Percentiles rank a stretch among this genome's conserved stretches.
Evolutionary conservation across 768 basidiomycete genomes (phyloP).

Genomic region (Amanita rimosa): DNA sequence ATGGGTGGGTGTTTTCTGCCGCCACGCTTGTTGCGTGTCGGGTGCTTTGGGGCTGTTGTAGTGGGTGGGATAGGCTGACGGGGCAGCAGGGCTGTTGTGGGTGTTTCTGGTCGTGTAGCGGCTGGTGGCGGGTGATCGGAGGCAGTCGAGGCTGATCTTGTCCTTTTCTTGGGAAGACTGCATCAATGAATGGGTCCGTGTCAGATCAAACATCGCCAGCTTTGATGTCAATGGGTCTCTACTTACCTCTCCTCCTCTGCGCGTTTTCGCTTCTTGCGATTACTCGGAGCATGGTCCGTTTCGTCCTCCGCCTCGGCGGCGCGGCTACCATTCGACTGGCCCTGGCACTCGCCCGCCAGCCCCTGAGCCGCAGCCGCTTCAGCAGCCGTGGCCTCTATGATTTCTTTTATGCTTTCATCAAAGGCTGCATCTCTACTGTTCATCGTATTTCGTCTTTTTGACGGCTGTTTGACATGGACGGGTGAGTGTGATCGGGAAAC

Average conservation of each 20-base stretch:
- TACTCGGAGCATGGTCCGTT: conserved; percentile 24
- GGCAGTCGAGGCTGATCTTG: conserved; percentile 61
- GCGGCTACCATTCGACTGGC: conserved; percentile 12
- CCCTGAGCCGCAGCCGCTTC: conserved; percentile 46
- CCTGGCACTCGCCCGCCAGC: conserved; percentile 22
- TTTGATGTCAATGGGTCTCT: conserved; percentile 10
- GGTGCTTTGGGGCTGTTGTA: conserved; percentile 19
- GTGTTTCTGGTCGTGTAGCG: conserved; percentile 32
- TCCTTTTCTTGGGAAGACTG: conserved; percentile 56
- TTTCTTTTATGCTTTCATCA: conserved; percentile 76
- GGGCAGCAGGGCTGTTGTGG: conserved; percentile 6
- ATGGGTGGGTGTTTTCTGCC: conserved; percentile 26
- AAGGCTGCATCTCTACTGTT: conserved; percentile 93
- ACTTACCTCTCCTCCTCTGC: conserved; percentile 63
- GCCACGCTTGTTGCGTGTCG: conserved; percentile 32
- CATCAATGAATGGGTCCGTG: conserved; percentile 1
- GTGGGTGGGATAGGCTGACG: conserved; percentile 11
- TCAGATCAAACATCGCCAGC: conserved; percentile 6
- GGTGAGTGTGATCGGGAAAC: conserved; percentile 73
- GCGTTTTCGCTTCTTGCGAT: conserved; percentile 67
- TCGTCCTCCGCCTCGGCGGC: conserved; percentile 34
- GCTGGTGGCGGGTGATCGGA: conserved; percentile 44
- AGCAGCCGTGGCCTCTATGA: conserved; percentile 64
- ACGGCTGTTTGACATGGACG: conserved; percentile 46
- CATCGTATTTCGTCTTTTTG: conserved; percentile 93